Percentiles rank a stretch among this genome's conserved stretches.
These are phyloP conservation scores for Arabidopsis lyrata DNA, from an alignment of 441 rosid genomes.

Conservation along the genomic window DNA sequence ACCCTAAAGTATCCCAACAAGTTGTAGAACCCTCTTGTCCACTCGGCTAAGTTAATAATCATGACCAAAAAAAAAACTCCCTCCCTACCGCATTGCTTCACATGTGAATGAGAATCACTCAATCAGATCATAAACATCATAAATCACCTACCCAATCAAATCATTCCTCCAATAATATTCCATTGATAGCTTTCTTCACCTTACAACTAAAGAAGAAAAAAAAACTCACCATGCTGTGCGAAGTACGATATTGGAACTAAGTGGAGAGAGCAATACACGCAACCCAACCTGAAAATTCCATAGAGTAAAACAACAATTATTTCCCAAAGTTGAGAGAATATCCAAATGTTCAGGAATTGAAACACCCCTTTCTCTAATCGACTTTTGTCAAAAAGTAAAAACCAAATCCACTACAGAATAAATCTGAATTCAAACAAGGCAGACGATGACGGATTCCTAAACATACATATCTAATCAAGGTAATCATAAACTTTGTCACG, in stretches of 20 bases:
- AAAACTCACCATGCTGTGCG: slow-evolving; percentile 66
- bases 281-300: slow-evolving; percentile 54
- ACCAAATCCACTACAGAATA: neutral
- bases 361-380: neutral
- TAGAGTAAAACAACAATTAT: neutral
- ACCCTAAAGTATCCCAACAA: slow-evolving; percentile 15
- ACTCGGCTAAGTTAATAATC: neutral
- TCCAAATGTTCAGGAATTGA: neutral
- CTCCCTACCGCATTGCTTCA: slow-evolving; percentile 15
- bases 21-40: slow-evolving; percentile 7
- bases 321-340: slow-evolving; percentile 5
- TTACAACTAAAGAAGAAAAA: neutral
- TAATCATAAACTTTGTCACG: slow-evolving; percentile 9
- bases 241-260: slow-evolving; percentile 58
- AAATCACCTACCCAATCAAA: neutral
- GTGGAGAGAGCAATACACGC: slow-evolving; percentile 58
- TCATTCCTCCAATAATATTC: neutral
- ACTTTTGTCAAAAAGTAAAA: neutral
- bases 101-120: slow-evolving; percentile 14
- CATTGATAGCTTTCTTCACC: slow-evolving; percentile 14
- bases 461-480: slow-evolving; percentile 3
- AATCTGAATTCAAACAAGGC: slow-evolving; percentile 4
- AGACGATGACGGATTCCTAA: neutral
- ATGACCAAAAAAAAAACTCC: neutral
- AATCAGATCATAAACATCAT: slow-evolving; percentile 16